phyloP scores from a whole-genome alignment of 306 rosid species.

The Purshia tridentata region DNA sequence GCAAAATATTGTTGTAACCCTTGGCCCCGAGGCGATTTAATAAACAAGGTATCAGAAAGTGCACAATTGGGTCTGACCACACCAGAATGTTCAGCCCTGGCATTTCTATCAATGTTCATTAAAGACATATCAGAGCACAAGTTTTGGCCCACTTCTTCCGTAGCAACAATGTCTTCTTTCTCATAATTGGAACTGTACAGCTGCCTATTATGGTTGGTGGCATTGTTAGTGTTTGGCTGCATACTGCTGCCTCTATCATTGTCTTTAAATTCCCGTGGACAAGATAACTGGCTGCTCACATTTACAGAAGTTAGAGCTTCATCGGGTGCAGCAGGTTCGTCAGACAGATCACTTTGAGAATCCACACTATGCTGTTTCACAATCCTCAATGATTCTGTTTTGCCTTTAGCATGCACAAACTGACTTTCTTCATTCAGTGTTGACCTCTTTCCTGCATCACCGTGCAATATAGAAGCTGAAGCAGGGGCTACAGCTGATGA shows the following conservation, averaged over 20 bases:
- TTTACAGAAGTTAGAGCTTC: constrained; percentile 38
- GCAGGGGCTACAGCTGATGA: constrained; percentile 47
- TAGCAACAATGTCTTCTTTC: constrained; percentile 30
- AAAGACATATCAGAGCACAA: constrained; percentile 53
- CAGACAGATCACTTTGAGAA: constrained; percentile 29
- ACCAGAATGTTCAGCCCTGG: constrained; percentile 36
- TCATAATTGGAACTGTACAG: constrained; percentile 36
- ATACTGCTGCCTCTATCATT: constrained; percentile 36
- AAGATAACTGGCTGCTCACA: constrained; percentile 39
- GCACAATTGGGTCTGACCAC: constrained; percentile 37
- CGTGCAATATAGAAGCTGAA: constrained; percentile 37
- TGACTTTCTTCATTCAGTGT: constrained; percentile 43
- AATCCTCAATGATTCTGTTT: constrained; percentile 46
- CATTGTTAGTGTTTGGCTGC: constrained; percentile 30
- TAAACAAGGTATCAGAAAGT: constrained; percentile 36
- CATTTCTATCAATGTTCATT: constrained; percentile 39
- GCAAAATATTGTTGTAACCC: constrained; percentile 36
- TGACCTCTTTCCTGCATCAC: constrained; percentile 43
- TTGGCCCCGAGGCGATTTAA: constrained; percentile 39
- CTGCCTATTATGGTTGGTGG: constrained; percentile 35
- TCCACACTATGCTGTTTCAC: constrained; percentile 55
- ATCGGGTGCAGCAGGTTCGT: constrained; percentile 39
- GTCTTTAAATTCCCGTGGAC: constrained; percentile 38
- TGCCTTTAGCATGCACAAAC: constrained; percentile 29
- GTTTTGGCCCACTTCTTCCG: constrained; percentile 44